These are phyloP conservation scores for Rutstroemia sp. DNA, from an alignment of 2,329 filamentous ascomycete species.

Conservation along the genomic window DNA sequence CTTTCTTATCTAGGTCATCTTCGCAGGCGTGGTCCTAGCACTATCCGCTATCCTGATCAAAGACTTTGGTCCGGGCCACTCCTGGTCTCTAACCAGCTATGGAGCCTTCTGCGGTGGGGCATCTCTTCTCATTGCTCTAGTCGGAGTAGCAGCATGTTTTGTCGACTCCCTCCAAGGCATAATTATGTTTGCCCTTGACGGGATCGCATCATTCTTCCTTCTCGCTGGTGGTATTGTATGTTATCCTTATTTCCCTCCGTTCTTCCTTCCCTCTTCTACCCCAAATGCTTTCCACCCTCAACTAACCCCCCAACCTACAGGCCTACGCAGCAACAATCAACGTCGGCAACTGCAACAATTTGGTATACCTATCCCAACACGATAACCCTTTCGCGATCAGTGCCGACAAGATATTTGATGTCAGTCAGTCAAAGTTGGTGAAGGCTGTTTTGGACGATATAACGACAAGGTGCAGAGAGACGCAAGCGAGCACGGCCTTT, in stretches of 20 bases:
- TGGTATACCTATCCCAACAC: conserved; percentile 8
- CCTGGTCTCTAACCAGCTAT: conserved; percentile 18
- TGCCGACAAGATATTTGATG: neutral
- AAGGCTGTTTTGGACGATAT: neutral
- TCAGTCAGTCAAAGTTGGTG: neutral
- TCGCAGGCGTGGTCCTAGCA: conserved; percentile 19
- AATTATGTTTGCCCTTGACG: conserved; percentile 19
- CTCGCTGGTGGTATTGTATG: conserved; percentile 25
- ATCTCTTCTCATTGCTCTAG: conserved; percentile 14
- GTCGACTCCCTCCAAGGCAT: conserved; percentile 21
- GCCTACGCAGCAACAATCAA: conserved; percentile 21
- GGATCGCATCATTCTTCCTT: conserved; percentile 21
- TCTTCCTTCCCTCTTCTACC: neutral
- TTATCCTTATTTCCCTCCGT: neutral
- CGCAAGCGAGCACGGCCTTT: conserved; percentile 68
- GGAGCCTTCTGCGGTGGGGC: conserved; percentile 24
- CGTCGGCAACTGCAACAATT: conserved; percentile 18
- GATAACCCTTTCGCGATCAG: conserved; percentile 9
- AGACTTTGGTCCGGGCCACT: conserved; percentile 16
- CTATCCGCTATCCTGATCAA: conserved; percentile 22
- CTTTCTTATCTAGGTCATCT: conserved; percentile 14
- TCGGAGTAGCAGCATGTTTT: conserved; percentile 20
- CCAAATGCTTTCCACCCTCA: too few relatives aligned
- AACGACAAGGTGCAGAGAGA: conserved; percentile 55
- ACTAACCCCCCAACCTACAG: conserved; percentile 7